A percentile compares a stretch with the other conserved stretches of the same genome.
These are phyloP conservation scores for Boletus vermiculosoides DNA, from an alignment of 768 basidiomycete species.

Conservation along the genomic window DNA sequence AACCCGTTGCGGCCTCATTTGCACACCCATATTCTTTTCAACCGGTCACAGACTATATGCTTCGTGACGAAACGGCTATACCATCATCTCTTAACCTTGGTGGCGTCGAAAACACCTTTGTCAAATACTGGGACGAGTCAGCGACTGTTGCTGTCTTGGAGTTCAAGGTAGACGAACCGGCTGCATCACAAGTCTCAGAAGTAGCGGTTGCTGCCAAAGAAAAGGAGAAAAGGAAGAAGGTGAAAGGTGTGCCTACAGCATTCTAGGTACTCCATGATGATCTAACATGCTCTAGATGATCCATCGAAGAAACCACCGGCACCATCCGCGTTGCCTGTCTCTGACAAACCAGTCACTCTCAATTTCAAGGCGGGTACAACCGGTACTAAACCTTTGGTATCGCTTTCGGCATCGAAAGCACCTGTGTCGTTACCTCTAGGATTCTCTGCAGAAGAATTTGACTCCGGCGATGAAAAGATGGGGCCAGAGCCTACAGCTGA, in stretches of 20 bases:
- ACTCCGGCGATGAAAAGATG: constrained; percentile 37
- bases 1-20: constrained; percentile 89
- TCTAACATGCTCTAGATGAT: constrained; percentile 32
- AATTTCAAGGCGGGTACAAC: constrained; percentile 55
- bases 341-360: constrained; percentile 78
- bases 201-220: constrained; percentile 53
- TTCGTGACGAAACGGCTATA: constrained; percentile 76
- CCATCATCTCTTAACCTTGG: constrained; percentile 66
- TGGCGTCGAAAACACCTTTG: constrained; percentile 69
- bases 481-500: constrained; percentile 45
- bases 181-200: constrained; percentile 27
- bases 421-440: constrained; percentile 49
- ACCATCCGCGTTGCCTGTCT: constrained; percentile 69
- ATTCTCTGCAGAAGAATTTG: constrained; percentile 67
- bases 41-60: constrained; percentile 68
- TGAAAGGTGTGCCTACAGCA: constrained; percentile 41
- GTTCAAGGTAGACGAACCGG: constrained; percentile 70
- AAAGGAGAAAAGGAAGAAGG: constrained; percentile 54
- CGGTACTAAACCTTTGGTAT: constrained; percentile 19
- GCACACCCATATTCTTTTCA: constrained; percentile 91
- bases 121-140: constrained; percentile 90
- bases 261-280: neutral
- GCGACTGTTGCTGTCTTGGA: constrained; percentile 73
- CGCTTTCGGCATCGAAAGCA: constrained; percentile 29
- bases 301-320: constrained; percentile 40